These are phyloP conservation scores for Quercus cerris DNA, from an alignment of 306 rosid species.

Conservation along the genomic window DNA sequence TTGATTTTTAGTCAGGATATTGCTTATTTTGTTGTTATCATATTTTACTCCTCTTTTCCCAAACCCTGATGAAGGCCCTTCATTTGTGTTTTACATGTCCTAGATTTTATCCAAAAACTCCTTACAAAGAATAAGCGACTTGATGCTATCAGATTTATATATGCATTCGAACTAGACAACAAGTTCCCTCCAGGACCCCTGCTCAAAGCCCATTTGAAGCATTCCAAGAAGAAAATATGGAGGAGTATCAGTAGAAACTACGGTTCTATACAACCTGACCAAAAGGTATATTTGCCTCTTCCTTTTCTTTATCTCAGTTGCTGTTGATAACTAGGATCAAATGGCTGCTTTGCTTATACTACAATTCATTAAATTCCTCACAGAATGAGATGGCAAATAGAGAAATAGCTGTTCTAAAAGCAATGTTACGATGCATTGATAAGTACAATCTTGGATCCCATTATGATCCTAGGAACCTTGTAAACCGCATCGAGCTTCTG, in stretches of 20 bases:
- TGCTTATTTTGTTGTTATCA: neutral
- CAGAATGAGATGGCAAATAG: conserved; percentile 34
- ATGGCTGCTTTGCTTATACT: neutral
- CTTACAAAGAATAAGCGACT: conserved; percentile 27
- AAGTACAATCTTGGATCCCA: conserved; percentile 29
- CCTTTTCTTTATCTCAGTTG: neutral
- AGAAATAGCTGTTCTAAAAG: conserved; percentile 31
- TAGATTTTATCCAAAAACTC: conserved; percentile 33
- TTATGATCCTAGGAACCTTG: conserved; percentile 24
- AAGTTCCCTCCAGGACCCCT: conserved; percentile 39
- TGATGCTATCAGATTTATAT: conserved; percentile 35
- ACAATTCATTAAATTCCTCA: neutral
- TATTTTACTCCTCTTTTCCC: neutral
- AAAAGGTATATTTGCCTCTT: conserved; percentile 19
- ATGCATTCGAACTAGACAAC: conserved; percentile 20
- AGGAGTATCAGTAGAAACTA: neutral
- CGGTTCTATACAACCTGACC: no score
- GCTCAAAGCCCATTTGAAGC: conserved; percentile 26
- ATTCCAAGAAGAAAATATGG: conserved; percentile 8
- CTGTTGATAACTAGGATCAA: neutral
- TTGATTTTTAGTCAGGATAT: neutral
- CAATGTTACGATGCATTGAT: conserved; percentile 28
- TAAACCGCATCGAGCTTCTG: conserved; percentile 21
- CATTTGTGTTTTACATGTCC: neutral
- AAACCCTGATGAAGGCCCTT: neutral